A percentile compares a stretch with the other conserved stretches of the same genome.
Conservation (phyloP, 202 grass and related monocot genomes). For the Elaeis oleifera region DNA sequence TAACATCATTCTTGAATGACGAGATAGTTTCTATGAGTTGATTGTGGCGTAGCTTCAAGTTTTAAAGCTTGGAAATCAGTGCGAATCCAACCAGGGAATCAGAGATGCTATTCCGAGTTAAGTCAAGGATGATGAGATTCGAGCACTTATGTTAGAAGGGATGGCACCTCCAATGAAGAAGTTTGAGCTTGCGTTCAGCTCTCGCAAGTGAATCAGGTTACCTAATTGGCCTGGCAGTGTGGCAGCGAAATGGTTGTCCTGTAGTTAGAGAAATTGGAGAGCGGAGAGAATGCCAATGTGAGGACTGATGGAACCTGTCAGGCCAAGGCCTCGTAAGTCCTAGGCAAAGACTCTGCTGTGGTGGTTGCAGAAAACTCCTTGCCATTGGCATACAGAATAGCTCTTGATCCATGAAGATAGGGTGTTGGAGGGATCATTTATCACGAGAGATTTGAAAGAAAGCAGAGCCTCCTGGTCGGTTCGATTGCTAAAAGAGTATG, state of each 20-base stretch:
- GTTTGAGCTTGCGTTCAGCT: slow-evolving; percentile 31
- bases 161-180: slow-evolving; percentile 21
- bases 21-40: slow-evolving; percentile 19
- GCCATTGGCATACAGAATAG: slow-evolving; percentile 25
- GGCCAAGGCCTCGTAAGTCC: slow-evolving; percentile 23
- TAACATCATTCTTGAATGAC: not conserved
- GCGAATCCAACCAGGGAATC: slow-evolving; percentile 19
- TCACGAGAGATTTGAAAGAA: slow-evolving; percentile 22
- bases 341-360: slow-evolving; percentile 14
- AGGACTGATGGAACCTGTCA: slow-evolving; percentile 22
- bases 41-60: slow-evolving; percentile 20
- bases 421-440: slow-evolving; percentile 18
- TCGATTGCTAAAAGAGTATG: not conserved
- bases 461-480: slow-evolving; percentile 28
- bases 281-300: slow-evolving; percentile 30
- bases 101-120: slow-evolving; percentile 19
- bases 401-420: slow-evolving; percentile 35
- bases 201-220: slow-evolving; percentile 14
- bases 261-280: slow-evolving; percentile 23
- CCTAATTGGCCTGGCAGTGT: slow-evolving; percentile 29
- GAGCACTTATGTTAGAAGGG: slow-evolving; percentile 19
- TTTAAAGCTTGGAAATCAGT: slow-evolving; percentile 16
- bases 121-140: slow-evolving; percentile 23
- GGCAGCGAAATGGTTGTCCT: slow-evolving; percentile 22
- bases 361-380: slow-evolving; percentile 11